These are phyloP conservation scores for Halophytophthora polymorphica DNA, from an alignment of 352 stramenopile species.

Conservation along the genomic window DNA sequence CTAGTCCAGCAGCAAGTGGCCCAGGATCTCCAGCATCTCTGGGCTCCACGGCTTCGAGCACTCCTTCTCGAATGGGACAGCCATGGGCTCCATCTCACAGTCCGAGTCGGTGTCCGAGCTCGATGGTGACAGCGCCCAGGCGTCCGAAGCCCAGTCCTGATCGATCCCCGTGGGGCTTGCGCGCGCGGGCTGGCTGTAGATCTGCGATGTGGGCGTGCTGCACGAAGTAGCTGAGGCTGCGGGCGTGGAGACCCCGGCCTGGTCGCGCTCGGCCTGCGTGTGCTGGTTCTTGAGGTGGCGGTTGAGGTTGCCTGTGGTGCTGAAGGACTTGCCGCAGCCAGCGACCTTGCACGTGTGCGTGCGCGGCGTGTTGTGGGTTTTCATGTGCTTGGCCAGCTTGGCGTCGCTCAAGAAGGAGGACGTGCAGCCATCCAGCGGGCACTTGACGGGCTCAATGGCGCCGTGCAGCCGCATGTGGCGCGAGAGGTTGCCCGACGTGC, in stretches of 20 bases:
- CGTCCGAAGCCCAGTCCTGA: constrained; percentile 20
- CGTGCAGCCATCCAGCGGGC: constrained; percentile 21
- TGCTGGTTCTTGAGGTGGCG: constrained; percentile 50
- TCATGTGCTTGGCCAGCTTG: constrained; percentile 46
- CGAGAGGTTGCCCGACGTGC: constrained; percentile 46
- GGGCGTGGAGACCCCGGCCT: constrained; percentile 10
- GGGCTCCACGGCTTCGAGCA: constrained; percentile 34
- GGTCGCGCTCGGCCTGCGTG: constrained; percentile 19
- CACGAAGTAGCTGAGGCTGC: constrained; percentile 12
- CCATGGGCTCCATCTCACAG: constrained; percentile 7
- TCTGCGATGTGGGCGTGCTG: constrained; percentile 21
- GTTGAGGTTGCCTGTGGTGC: constrained; percentile 49
- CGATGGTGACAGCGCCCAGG: constrained; percentile 11
- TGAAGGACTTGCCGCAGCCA: constrained; percentile 45
- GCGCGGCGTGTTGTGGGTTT: constrained; percentile 32
- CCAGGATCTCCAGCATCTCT: constrained; percentile 40
- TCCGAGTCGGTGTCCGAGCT: background rate
- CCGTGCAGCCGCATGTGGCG: constrained; percentile 45
- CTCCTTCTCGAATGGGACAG: constrained; percentile 20
- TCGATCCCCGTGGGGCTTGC: constrained; percentile 33
- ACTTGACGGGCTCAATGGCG: constrained; percentile 33
- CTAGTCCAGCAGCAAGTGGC: constrained; percentile 33
- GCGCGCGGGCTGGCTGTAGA: constrained; percentile 12
- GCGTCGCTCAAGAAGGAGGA: constrained; percentile 35
- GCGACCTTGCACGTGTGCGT: constrained; percentile 35